phyloP scores from a whole-genome alignment of 2,329 filamentous ascomycete genomes.

The Colletotrichum sp. region DNA sequence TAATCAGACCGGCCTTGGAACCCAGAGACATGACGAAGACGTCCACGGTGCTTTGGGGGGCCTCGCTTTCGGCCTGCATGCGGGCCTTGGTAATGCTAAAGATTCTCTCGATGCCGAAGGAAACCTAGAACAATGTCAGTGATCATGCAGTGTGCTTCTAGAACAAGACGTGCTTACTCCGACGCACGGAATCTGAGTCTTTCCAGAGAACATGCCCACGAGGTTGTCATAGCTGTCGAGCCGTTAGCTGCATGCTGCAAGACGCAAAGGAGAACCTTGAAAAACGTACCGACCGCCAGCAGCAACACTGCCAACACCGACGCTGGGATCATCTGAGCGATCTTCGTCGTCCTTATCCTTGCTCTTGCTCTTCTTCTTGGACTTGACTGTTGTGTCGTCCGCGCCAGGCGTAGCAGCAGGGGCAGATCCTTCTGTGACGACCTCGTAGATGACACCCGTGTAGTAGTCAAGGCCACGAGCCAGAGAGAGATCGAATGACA shows the following conservation, averaged over 20 bases:
- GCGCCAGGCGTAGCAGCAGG: slow-evolving; percentile 45
- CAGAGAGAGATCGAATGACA: slow-evolving; percentile 90
- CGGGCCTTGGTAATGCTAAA: slow-evolving; percentile 86
- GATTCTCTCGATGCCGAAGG: slow-evolving; percentile 94
- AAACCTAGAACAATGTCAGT: slow-evolving; percentile 60
- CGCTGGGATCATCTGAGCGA: slow-evolving; percentile 77
- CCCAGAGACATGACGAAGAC: slow-evolving; percentile 96
- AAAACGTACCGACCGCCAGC: slow-evolving; percentile 71
- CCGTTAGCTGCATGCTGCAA: not conserved
- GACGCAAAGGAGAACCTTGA: no score
- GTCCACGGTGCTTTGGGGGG: slow-evolving; percentile 71
- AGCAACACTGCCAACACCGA: slow-evolving; percentile 85
- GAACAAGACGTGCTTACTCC: slow-evolving; percentile 45
- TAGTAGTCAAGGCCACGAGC: slow-evolving; percentile 87
- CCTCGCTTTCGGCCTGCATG: slow-evolving; percentile 64
- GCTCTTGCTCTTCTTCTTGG: slow-evolving; percentile 55
- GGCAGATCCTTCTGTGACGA: slow-evolving; percentile 81
- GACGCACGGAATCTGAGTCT: slow-evolving; percentile 86
- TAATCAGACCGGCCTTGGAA: slow-evolving; percentile 79
- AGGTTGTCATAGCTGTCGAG: slow-evolving; percentile 89
- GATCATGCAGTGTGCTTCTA: not conserved
- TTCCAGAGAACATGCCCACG: slow-evolving; percentile 91
- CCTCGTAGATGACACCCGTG: slow-evolving; percentile 89
- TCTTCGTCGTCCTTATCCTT: slow-evolving; percentile 64
- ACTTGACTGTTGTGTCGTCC: slow-evolving; percentile 39